Evolutionary conservation across 148 eudicot genomes (phyloP), one percentile per base, ranked within the genome.

Genomic region (Euryodendron excelsum): DNA sequence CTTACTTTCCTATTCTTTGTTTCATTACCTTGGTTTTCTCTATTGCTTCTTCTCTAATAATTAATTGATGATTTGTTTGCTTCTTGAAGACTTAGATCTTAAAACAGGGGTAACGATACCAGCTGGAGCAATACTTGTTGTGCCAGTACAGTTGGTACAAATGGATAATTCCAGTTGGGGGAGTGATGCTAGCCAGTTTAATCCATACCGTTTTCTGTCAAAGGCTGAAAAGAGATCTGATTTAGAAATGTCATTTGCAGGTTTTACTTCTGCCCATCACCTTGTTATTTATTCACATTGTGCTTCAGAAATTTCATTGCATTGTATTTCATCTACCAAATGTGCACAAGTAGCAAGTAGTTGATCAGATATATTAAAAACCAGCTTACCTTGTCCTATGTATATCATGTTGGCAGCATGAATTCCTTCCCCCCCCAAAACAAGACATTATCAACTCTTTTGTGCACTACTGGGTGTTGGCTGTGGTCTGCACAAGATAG

Each of bases 91-190:
- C 62, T 50, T 86, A 81, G 78, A 64, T 69, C 85, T 88, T 61
- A 82, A 88, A 74, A 82, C 81, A 60, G 89, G 87, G 30, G 50
- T 80, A 60, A 80, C 53, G 21, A 80, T 88, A 60, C 91, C 91
- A 68, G 87, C 89, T 84, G 87, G 87, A 78, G 83, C 89, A 55
- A 73, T 88, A 65, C 82, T 88, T 79, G 84, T 86, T 71, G 89
- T 86, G 41, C 91, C 91, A 7, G 68, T 88, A 66, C 87, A 86
- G 77, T 77, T 84, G 81, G 84, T 88, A 69, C 91, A 88, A 71
- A 82, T 67, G 84, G 89, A 88, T 72, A 82, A 77, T 80, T 50
- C 39, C 28, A 82, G 45, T n/a, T 88, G 91, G 91, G 91, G 91
- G 66, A 84, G 45, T 73, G 91, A 88, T 75, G 89, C 91, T 62